These are phyloP conservation scores for Corylus heterophylla DNA, from an alignment of 306 rosid species.

Conservation along the genomic window DNA sequence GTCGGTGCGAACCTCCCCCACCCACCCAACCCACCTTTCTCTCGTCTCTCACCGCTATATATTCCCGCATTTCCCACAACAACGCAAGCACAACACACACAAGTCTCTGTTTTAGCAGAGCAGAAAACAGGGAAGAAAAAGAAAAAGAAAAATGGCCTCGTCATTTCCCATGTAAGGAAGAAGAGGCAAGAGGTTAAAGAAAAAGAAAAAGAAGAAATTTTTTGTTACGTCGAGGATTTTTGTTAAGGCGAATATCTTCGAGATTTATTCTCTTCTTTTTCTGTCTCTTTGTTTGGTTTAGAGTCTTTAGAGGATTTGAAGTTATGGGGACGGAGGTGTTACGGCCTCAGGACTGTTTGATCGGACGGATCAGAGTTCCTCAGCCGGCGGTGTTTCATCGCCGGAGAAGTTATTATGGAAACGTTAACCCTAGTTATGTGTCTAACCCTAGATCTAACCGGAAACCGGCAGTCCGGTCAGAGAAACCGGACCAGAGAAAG, in stretches of 20 bases:
- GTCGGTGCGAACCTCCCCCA: slow-evolving; percentile 37
- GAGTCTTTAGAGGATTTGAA: background rate
- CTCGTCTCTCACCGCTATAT: slow-evolving; percentile 30
- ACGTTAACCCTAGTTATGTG: slow-evolving; percentile 12
- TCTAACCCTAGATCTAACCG: slow-evolving; percentile 40
- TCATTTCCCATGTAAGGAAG: slow-evolving; percentile 33
- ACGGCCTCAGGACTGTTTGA: slow-evolving; percentile 70
- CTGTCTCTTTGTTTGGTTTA: background rate
- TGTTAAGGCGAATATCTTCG: slow-evolving; percentile 14
- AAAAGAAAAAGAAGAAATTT: background rate
- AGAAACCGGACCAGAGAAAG: slow-evolving; percentile 40
- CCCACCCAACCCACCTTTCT: slow-evolving; percentile 19
- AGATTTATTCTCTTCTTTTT: background rate
- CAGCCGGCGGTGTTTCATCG: slow-evolving; percentile 44
- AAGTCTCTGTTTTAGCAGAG: background rate
- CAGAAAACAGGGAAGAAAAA: too few species aligned
- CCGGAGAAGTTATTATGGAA: slow-evolving; percentile 36
- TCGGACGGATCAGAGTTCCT: slow-evolving; percentile 46
- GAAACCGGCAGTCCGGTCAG: slow-evolving; percentile 43
- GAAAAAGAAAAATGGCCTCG: slow-evolving; percentile 1
- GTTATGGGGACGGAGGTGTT: slow-evolving; percentile 83
- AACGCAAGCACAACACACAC: too few species aligned
- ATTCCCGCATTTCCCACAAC: background rate
- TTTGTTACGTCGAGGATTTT: too few species aligned
- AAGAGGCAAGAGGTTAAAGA: background rate